Evolutionary conservation across 495 filamentous ascomycete genomes (phyloP), one percentile per base, ranked within the genome.

Genomic region (Xylaria scruposa): DNA sequence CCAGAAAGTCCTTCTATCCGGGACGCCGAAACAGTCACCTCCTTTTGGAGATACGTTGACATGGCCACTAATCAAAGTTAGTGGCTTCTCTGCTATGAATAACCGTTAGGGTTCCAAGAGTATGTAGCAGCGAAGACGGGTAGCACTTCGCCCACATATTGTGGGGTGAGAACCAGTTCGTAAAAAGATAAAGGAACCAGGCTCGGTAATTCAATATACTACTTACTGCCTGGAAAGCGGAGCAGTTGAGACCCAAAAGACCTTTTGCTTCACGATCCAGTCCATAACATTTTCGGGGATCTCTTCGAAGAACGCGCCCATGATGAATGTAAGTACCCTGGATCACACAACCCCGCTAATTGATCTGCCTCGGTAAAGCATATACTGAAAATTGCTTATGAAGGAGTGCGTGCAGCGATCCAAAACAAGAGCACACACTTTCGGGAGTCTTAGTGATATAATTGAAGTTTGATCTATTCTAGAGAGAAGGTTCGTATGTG

Each of bases 31-130:
- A 8, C 87, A 88, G 26, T 81, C 83, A 4, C 70, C 73, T 36
- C 91, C 91, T 78, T 94, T 93, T 49, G 91, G 91, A 0, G 91
- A 94, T 59, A 93, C 74, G 74, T 93, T 94, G 76, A 94, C 79
- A 69, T 87, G 85, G 0, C 83, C 84, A 2, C 82, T 73, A 4
- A 61, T 42, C 6, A 29, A n/a, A 19, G 29, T 70, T 36, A 70
- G 68, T 56, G 3, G 24, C 15, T 19, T 17, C 36, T 46, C 38
- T 60, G 12, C 33, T 21, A 1, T 9, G 19, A 15, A 40, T 15
- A 29, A 26, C 9, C 19, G 8, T 38, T 7, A 17, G 40, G 31
- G 4, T 17, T 36, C 29, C 19, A 7, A n/a, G 15, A 17, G 17
- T 59, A 12, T 31, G 26, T 56, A 26, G 53, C 29, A 13, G 7